Evolutionary conservation across 179 eudicot genomes (phyloP).

Genomic region (Drosera spatulata): DNA sequence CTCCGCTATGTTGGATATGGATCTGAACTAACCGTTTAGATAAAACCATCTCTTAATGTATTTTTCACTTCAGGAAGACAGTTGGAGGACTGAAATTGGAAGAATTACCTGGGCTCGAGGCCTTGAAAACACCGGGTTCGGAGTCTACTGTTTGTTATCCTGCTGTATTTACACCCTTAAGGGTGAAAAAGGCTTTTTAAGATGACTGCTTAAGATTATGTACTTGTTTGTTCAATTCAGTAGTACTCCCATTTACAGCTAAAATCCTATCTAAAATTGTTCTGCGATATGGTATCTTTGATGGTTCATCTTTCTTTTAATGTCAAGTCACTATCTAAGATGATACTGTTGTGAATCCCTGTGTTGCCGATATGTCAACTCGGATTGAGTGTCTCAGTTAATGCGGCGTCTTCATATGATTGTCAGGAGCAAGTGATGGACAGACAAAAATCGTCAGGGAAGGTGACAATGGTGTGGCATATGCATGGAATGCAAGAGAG

Average conservation of each 20-base stretch:
- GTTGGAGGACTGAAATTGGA: slow-evolving; percentile 93
- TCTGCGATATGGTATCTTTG: too few relatives aligned
- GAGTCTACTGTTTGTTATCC: slow-evolving; percentile 1
- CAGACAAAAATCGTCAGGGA: slow-evolving; percentile 90
- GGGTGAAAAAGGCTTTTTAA: not conserved
- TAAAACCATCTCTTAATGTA: not conserved
- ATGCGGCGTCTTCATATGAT: slow-evolving; percentile 1
- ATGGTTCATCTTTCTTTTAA: too few relatives aligned
- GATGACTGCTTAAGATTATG: not conserved
- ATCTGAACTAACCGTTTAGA: not conserved
- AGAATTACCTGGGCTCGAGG: slow-evolving; percentile 88
- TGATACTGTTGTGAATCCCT: not conserved
- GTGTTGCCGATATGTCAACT: not conserved
- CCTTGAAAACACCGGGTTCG: slow-evolving; percentile 80
- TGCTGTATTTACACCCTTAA: not conserved
- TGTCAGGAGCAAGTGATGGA: slow-evolving; percentile 83
- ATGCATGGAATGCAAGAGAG: slow-evolving; percentile 83
- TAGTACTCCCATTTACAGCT: too few relatives aligned
- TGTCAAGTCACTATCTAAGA: not conserved
- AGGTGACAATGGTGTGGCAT: slow-evolving; percentile 98
- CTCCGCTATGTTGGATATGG: too few relatives aligned
- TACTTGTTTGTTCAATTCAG: too few relatives aligned
- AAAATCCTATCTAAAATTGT: too few relatives aligned
- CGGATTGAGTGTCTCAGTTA: not conserved
- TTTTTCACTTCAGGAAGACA: slow-evolving; percentile 52